These are phyloP conservation scores for Elsinoe ampelina DNA, from an alignment of 2,329 filamentous ascomycete genomes.

Conservation along the genomic window DNA sequence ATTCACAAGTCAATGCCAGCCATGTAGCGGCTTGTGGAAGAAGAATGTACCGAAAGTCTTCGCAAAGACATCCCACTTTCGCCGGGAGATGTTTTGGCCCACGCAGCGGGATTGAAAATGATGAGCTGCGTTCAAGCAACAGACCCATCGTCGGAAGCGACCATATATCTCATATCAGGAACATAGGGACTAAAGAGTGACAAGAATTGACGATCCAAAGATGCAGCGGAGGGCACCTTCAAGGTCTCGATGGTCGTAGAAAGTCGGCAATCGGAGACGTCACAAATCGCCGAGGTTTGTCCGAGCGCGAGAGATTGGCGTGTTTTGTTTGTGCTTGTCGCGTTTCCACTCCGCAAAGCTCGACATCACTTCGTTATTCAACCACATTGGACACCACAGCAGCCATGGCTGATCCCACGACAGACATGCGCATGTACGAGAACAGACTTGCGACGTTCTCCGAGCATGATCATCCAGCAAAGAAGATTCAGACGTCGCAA, in stretches of 20 bases:
- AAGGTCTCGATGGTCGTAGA: background rate
- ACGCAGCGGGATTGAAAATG: background rate
- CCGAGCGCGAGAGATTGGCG: conserved; percentile 10
- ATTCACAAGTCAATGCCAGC: background rate
- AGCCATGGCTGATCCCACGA: conserved; percentile 31
- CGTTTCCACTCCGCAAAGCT: conserved; percentile 4
- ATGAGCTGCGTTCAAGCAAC: background rate
- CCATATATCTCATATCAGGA: conserved; percentile 4
- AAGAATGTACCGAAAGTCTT: conserved; percentile 10
- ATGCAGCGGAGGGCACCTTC: background rate
- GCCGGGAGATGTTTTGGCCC: background rate
- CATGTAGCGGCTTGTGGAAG: background rate
- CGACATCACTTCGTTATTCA: conserved; percentile 9
- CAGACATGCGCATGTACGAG: conserved; percentile 54
- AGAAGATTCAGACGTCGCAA: conserved; percentile 61
- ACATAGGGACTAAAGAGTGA: conserved; percentile 10
- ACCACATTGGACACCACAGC: conserved; percentile 2
- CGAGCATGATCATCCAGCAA: conserved; percentile 50
- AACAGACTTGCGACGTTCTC: conserved; percentile 76
- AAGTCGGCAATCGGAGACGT: background rate
- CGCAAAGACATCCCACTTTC: conserved; percentile 11
- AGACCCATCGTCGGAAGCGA: conserved; percentile 8
- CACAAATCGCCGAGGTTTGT: conserved; percentile 3
- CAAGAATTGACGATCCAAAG: background rate
- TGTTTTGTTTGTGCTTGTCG: conserved; percentile 14